Conservation (phyloP, 2,329 filamentous ascomycete genomes). For the Sarocladium kiliense region DNA sequence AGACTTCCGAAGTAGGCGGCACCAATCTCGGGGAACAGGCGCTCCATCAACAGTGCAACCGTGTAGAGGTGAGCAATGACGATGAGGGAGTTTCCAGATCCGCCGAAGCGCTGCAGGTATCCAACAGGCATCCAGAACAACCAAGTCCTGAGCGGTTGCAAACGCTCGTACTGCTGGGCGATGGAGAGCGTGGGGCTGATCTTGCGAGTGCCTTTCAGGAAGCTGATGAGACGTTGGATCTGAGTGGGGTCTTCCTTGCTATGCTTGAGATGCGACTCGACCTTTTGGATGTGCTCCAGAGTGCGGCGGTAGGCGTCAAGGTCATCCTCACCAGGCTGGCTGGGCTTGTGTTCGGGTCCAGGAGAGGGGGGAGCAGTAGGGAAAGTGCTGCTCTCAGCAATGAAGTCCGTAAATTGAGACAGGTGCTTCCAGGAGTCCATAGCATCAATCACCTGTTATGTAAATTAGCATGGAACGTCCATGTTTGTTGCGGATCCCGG, state of each 20-base stretch:
- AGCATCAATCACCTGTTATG: slow-evolving; percentile 68
- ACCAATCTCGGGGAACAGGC: slow-evolving; percentile 86
- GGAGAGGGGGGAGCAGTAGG: slow-evolving; percentile 61
- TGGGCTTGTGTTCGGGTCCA: slow-evolving; percentile 54
- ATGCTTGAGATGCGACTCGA: slow-evolving; percentile 64
- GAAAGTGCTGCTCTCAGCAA: slow-evolving; percentile 72
- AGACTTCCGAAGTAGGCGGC: slow-evolving; percentile 82
- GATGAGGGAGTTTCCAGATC: slow-evolving; percentile 72
- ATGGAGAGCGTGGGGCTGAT: slow-evolving; percentile 65
- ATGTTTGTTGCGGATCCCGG: not conserved
- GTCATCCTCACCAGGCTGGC: slow-evolving; percentile 64
- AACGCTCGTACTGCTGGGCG: slow-evolving; percentile 82
- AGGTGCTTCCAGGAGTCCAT: slow-evolving; percentile 92
- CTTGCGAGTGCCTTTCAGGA: slow-evolving; percentile 67
- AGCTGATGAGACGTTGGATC: slow-evolving; percentile 64
- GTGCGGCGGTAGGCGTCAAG: slow-evolving; percentile 62
- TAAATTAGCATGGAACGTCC: slow-evolving; percentile 13
- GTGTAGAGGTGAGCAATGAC: slow-evolving; percentile 91
- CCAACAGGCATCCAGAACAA: slow-evolving; percentile 92
- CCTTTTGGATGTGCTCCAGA: slow-evolving; percentile 60
- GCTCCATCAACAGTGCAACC: slow-evolving; percentile 79
- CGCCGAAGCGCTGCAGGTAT: slow-evolving; percentile 70
- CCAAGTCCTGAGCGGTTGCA: slow-evolving; percentile 86
- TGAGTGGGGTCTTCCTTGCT: slow-evolving; percentile 60
- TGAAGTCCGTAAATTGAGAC: slow-evolving; percentile 79